Evolutionary conservation across 805 yeast species (phyloP).

Genomic region (Yarrowia keelungensis): DNA sequence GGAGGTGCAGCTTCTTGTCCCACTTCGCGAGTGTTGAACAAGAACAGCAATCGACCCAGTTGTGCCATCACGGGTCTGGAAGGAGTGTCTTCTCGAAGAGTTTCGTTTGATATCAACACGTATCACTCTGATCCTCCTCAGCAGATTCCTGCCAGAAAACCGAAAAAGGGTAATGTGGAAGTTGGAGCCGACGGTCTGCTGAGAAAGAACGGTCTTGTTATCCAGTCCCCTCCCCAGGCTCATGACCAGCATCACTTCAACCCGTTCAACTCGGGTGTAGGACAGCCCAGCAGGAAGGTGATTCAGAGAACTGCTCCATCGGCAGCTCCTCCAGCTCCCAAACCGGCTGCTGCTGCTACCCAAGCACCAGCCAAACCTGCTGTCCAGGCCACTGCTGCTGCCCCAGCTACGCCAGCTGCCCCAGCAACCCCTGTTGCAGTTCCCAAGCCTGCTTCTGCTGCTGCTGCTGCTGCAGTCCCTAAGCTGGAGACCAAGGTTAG

Average conservation of each 20-base stretch:
- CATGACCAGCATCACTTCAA: slow-evolving; percentile 26
- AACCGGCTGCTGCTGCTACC: background rate
- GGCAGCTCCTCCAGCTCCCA: background rate
- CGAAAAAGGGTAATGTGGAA: slow-evolving; percentile 76
- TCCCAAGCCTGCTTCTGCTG: background rate
- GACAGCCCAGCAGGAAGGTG: slow-evolving; percentile 5
- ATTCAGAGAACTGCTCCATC: no score
- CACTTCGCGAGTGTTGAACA: slow-evolving; percentile 11
- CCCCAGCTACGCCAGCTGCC: background rate
- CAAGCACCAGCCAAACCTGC: background rate
- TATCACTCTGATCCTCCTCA: slow-evolving; percentile 87
- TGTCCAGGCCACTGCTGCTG: background rate
- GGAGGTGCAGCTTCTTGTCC: background rate
- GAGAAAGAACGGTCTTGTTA: slow-evolving; percentile 22
- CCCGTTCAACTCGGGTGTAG: slow-evolving; percentile 34
- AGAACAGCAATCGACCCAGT: slow-evolving; percentile 3
- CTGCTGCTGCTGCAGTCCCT: no score
- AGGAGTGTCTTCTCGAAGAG: slow-evolving; percentile 60
- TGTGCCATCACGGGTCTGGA: slow-evolving; percentile 35
- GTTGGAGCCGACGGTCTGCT: slow-evolving; percentile 47
- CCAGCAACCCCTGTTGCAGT: background rate
- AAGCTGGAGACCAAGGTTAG: no score
- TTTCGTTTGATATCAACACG: slow-evolving; percentile 77
- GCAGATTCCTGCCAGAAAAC: slow-evolving; percentile 87
- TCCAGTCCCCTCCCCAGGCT: slow-evolving; percentile 4